Base-by-base conservation (phyloP, 2,329 filamentous ascomycete genomes). In the Colletotrichum shisoi region DNA sequence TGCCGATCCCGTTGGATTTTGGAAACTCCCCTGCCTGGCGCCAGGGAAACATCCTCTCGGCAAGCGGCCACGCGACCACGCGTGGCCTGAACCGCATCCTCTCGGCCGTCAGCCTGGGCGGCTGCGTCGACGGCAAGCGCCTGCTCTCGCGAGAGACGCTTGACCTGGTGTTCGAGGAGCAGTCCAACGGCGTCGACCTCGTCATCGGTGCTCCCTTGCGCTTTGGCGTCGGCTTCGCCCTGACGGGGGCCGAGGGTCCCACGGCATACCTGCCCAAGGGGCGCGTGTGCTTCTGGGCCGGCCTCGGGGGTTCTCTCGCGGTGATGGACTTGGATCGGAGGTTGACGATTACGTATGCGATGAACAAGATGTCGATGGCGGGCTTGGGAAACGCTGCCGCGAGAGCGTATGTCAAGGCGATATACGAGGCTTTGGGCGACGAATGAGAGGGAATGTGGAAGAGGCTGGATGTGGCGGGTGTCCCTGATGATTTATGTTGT, bases 61-160 rank as follows among this genome's bases (percentile, higher is more conserved):
- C 73, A 0, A 83, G 82, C 65, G 83, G 83, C 0, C 78, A 82
- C 57, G 69, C 72, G 0, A 85, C 84, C 68, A 81, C 83, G 12
- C 74, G 78, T 5, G 76, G 75, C 0, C 54, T 85, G 31, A 77
- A 75, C 9, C 75, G 24, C 24, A 27, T 27, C 24, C 24, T 27
- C 4, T 27, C 24, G 24, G 24, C 24, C 24, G 4, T 27, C 24
- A 27, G 24, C 24, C 24, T 27, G 24, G 24, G 24, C 24, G 24
- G 24, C 24, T 27, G 24, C 24, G 24, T 27, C 24, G 24, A 27
- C 24, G 24, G 24, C 24, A 27, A 27, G 24, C 24, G 24, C 24
- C 4, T 27, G 24, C 24, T 27, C 24, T 27, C 24, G 4, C 24
- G 24, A 1, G 24, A 27, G 24, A 27, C 24, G 24, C 24, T 27